Conservation (phyloP, 2,329 filamentous ascomycete species). For the Grosmannia huntii region DNA sequence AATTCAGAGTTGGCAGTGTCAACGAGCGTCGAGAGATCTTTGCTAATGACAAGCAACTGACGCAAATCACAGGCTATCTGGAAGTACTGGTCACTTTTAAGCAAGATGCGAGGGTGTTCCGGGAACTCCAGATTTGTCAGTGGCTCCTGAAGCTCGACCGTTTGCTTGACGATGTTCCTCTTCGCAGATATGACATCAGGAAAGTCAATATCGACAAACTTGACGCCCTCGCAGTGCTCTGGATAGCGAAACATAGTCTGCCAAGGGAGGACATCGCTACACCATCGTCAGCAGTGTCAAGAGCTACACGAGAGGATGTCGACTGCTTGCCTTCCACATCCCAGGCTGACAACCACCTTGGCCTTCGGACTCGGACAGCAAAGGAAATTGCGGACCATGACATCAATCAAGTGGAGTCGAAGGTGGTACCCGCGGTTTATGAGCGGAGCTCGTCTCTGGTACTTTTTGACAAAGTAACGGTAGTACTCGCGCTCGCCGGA, state of each 20-base stretch:
- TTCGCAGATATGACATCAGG: conserved; percentile 68
- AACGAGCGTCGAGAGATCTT: conserved; percentile 44
- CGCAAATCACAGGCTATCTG: conserved; percentile 74
- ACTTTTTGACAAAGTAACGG: conserved; percentile 75
- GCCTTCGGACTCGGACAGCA: conserved; percentile 33
- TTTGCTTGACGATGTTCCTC: conserved; percentile 50
- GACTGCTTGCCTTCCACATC: conserved; percentile 70
- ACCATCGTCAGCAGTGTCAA: background rate
- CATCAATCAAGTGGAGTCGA: conserved; percentile 70
- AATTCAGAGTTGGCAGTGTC: conserved; percentile 47
- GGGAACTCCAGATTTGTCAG: conserved; percentile 31
- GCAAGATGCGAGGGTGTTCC: conserved; percentile 35
- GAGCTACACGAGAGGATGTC: background rate
- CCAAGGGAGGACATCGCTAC: conserved; percentile 76
- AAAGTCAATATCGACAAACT: conserved; percentile 80
- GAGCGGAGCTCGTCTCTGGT: conserved; percentile 68
- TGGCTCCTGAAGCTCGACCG: conserved; percentile 42
- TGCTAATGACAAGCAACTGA: conserved; percentile 47
- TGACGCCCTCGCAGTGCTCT: conserved; percentile 40
- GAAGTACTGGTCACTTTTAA: conserved; percentile 58
- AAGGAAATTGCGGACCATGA: conserved; percentile 61
- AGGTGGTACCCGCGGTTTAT: conserved; percentile 88
- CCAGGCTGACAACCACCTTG: conserved; percentile 72
- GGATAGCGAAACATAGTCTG: conserved; percentile 61
- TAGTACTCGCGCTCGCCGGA: conserved; percentile 70